Conservation (phyloP, 2,329 filamentous ascomycete genomes). For the Byssoonygena ceratinophila region DNA sequence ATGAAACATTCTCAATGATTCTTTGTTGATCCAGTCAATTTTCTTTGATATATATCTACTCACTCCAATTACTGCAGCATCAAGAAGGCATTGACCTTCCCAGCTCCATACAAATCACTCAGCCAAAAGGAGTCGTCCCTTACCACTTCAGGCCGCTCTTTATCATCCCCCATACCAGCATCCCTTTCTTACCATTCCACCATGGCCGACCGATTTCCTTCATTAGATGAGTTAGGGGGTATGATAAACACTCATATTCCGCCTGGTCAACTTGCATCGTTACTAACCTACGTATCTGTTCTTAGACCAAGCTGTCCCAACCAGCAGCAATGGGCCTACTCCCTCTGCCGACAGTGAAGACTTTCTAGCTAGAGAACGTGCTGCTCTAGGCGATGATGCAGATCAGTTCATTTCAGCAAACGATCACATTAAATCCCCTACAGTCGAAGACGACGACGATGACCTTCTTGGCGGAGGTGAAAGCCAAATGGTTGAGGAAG, state of each 20-base stretch:
- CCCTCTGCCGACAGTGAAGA: conserved; percentile 52
- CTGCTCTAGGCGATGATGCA: conserved; percentile 81
- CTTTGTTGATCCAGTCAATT: not conserved
- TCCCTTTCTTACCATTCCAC: conserved; percentile 9
- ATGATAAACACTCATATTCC: conserved; percentile 18
- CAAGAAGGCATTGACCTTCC: not conserved
- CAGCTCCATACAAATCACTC: not conserved
- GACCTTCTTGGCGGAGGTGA: conserved; percentile 55
- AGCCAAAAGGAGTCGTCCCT: not conserved
- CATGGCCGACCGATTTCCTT: conserved; percentile 72
- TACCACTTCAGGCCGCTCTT: conserved; percentile 8
- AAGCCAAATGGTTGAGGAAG: conserved; percentile 26
- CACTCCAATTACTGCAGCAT: not conserved
- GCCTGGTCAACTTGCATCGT: not conserved
- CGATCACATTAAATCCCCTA: conserved; percentile 50
- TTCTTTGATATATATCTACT: not conserved
- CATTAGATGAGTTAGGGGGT: conserved; percentile 57
- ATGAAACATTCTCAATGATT: conserved; percentile 2
- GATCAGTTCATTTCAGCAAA: conserved; percentile 73
- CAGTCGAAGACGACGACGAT: conserved; percentile 53
- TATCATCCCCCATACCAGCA: conserved; percentile 12
- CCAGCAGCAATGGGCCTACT: conserved; percentile 1
- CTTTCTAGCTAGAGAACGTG: conserved; percentile 86
- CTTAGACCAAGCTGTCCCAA: conserved; percentile 21
- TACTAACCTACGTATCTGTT: conserved; percentile 19